A percentile compares a stretch with the other conserved stretches of the same genome.
Conservation (phyloP, 2,329 filamentous ascomycete species). For the Cladosporium austrohemisphaericum region DNA sequence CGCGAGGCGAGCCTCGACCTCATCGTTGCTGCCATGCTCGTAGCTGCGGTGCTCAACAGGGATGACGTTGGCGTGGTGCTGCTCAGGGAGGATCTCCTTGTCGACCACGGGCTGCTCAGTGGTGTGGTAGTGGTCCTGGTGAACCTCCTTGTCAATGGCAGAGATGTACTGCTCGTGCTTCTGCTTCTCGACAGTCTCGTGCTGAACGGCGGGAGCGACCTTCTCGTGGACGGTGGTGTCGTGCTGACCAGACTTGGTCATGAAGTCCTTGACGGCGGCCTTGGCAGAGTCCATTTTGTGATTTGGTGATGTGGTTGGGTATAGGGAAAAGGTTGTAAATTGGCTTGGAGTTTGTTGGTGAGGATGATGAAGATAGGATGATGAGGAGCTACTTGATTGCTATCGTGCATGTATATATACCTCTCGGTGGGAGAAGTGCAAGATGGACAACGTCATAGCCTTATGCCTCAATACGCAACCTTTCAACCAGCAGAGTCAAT, state of each 20-base stretch:
- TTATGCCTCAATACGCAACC: constrained; percentile 1
- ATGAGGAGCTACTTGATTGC: neutral
- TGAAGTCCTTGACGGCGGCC: constrained; percentile 58
- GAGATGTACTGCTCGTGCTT: constrained; percentile 54
- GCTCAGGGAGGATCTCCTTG: constrained; percentile 56
- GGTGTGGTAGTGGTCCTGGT: constrained; percentile 70
- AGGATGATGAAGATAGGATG: constrained; percentile 10
- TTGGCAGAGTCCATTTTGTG: constrained; percentile 62
- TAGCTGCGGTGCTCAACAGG: constrained; percentile 59
- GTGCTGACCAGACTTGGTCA: constrained; percentile 58
- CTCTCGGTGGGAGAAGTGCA: neutral
- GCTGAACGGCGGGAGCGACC: constrained; percentile 56
- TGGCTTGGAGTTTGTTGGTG: neutral
- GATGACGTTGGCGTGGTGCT: constrained; percentile 58
- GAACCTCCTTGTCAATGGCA: constrained; percentile 64
- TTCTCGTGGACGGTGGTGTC: constrained; percentile 68
- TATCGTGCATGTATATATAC: constrained; percentile 11
- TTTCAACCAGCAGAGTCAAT: neutral
- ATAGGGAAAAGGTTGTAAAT: neutral
- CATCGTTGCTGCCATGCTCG: constrained; percentile 56
- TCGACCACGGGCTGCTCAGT: constrained; percentile 62
- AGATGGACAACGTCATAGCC: constrained; percentile 7
- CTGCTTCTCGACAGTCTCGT: constrained; percentile 59
- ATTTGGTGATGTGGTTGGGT: constrained; percentile 1
- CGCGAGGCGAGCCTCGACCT: constrained; percentile 47